Evolutionary conservation across 1,284 basidiomycete species (phyloP), one percentile per base, ranked within the genome.

Genomic region (Boletus mariae): DNA sequence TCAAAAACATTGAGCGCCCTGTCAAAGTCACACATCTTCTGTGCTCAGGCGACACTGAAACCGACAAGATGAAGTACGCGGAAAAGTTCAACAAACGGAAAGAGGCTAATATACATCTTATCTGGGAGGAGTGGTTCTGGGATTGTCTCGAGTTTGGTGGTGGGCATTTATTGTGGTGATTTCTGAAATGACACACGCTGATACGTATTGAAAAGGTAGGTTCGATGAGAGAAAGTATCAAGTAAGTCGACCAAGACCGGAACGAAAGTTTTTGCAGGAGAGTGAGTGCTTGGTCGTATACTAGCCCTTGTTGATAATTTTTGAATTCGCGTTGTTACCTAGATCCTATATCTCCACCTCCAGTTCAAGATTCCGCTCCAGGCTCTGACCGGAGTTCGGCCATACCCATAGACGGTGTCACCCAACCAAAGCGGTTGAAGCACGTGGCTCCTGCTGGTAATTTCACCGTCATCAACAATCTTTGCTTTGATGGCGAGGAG

Each of bases 41-140:
- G 23, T 83, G 85, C 70, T 75, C 78, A 0, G 68, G 68, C 23
- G 69, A 70, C 34, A 47, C 35, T 2, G 66, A 70, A 51, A 84
- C 83, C 5, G 83, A 85, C 40, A 89, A 89, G 70, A 86, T 91
- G 77, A 73, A 73, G 23, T 85, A 84, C 59, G 82, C 84, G 1
- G 75, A 82, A 54, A 85, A 86, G 65, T 84, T 87, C 63, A 87
- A 89, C 62, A 66, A 74, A 47, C 67, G 72, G 26, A 76, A 83
- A 13, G 85, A 89, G 61, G 84, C 83, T 0, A 73, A 79, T 43
- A 86, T 92, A 35, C 75, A 79, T 47, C 72, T 91, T 2, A 81
- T 93, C 1, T 92, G 90, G 84, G 87, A 90, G 58, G 89, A 91
- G 55, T 93, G 90, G 90, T 87, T 93, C 57, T 88, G 86, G 85